These are phyloP conservation scores for Actinidia arguta DNA, from an alignment of 179 eudicot genomes.

Conservation along the genomic window DNA sequence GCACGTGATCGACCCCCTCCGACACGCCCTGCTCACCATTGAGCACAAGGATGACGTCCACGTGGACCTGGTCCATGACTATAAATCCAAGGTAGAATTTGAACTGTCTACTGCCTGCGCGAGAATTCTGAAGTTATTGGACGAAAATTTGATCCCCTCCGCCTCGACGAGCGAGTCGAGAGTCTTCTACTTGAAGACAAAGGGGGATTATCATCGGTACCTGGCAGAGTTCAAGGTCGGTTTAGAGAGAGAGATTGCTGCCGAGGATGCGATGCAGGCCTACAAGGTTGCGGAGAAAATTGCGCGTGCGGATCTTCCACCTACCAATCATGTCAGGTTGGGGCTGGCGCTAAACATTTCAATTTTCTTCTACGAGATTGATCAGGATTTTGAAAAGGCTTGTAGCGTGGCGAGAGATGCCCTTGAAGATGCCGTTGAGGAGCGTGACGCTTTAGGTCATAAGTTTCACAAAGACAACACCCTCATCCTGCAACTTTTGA, in stretches of 20 bases:
- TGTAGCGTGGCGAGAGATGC: not conserved
- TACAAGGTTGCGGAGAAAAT: slow-evolving; percentile 28
- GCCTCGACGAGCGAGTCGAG: slow-evolving; percentile 39
- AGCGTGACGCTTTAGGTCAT: not conserved
- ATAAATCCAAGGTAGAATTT: slow-evolving; percentile 16
- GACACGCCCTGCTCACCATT: slow-evolving; percentile 54
- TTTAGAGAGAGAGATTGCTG: slow-evolving; percentile 22
- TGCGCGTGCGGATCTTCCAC: not conserved
- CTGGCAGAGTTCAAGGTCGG: slow-evolving; percentile 31
- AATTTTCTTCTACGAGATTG: not conserved
- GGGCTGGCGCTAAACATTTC: not conserved
- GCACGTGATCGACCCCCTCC: slow-evolving; percentile 56
- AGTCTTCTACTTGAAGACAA: slow-evolving; percentile 40
- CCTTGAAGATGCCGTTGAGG: not conserved
- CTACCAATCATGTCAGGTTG: not conserved
- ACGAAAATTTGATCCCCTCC: slow-evolving; percentile 33
- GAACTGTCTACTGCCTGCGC: slow-evolving; percentile 35
- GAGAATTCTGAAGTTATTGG: slow-evolving; percentile 35
- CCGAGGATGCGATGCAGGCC: slow-evolving; percentile 18
- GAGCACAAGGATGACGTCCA: slow-evolving; percentile 25
- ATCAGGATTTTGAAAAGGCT: slow-evolving; percentile 21
- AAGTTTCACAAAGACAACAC: not conserved
- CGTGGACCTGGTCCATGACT: slow-evolving; percentile 17
- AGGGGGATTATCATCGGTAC: slow-evolving; percentile 26
- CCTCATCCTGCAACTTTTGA: not conserved